A percentile compares a stretch with the other conserved stretches of the same genome.
Evolutionary conservation across 108 stramenopile species (phyloP).

Genomic region (Nannochloropsis oceanica): DNA sequence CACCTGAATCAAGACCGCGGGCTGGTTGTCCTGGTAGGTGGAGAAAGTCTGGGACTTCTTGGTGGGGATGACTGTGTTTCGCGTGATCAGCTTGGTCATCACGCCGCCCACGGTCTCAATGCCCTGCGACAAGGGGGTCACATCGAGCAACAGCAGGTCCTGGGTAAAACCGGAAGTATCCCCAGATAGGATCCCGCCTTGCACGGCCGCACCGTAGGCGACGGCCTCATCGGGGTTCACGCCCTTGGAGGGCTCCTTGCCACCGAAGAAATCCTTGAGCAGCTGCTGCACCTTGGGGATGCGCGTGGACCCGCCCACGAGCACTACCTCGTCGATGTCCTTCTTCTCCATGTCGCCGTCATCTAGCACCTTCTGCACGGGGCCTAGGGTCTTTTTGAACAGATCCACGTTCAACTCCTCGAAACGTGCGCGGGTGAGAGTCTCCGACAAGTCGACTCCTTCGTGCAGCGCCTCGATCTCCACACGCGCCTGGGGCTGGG

Average conservation of each 20-base stretch:
- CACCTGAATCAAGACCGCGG: slow-evolving; percentile 73
- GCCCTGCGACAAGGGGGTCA: slow-evolving; percentile 78
- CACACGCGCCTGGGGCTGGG: slow-evolving; percentile 46
- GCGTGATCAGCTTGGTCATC: slow-evolving; percentile 82
- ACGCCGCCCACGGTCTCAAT: slow-evolving; percentile 86
- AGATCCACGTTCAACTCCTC: slow-evolving; percentile 88
- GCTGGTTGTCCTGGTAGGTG: slow-evolving; percentile 85
- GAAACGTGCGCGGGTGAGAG: slow-evolving; percentile 86
- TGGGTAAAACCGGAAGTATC: slow-evolving; percentile 58
- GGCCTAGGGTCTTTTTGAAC: slow-evolving; percentile 86
- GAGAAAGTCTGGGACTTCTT: slow-evolving; percentile 83
- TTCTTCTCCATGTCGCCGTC: slow-evolving; percentile 64
- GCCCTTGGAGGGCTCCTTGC: slow-evolving; percentile 74
- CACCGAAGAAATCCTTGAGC: slow-evolving; percentile 79
- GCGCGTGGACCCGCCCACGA: slow-evolving; percentile 94
- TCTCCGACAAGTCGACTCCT: slow-evolving; percentile 47
- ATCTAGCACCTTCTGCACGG: slow-evolving; percentile 74
- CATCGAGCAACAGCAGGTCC: slow-evolving; percentile 76
- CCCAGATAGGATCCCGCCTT: slow-evolving; percentile 75
- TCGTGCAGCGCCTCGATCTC: slow-evolving; percentile 47
- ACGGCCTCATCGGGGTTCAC: slow-evolving; percentile 97
- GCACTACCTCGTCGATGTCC: slow-evolving; percentile 88
- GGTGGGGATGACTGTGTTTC: slow-evolving; percentile 80
- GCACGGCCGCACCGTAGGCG: slow-evolving; percentile 89
- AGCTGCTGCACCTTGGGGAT: slow-evolving; percentile 85